Conservation (phyloP, 2,329 filamentous ascomycete genomes). For the Aspergillus proliferans region DNA sequence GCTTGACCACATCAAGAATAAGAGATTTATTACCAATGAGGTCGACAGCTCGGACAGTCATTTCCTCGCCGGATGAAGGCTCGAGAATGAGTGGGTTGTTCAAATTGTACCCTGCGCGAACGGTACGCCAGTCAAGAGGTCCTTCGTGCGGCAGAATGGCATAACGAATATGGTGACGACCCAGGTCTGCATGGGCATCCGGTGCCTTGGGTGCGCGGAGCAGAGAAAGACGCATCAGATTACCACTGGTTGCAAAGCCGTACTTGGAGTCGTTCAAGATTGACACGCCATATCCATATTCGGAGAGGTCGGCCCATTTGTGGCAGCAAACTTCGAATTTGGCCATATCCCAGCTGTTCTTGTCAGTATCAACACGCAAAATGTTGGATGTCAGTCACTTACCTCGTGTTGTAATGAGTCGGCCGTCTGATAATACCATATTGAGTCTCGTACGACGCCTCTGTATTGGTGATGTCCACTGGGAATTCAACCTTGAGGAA, state of each 20-base stretch:
- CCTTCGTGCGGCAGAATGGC: slow-evolving; percentile 82
- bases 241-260: slow-evolving; percentile 85
- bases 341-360: slow-evolving; percentile 78
- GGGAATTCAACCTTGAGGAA: slow-evolving; percentile 99
- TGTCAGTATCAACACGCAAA: slow-evolving; percentile 15
- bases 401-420: slow-evolving; percentile 94
- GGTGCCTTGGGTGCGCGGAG: slow-evolving; percentile 86
- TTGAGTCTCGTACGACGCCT: slow-evolving; percentile 92
- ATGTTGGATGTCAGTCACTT: slow-evolving; percentile 20
- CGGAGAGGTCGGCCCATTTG: slow-evolving; percentile 86
- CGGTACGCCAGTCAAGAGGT: slow-evolving; percentile 62
- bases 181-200: slow-evolving; percentile 92
- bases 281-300: slow-evolving; percentile 81
- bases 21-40: slow-evolving; percentile 63
- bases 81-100: slow-evolving; percentile 69
- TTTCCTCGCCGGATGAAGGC: slow-evolving; percentile 24
- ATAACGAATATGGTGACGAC: slow-evolving; percentile 77
- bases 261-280: slow-evolving; percentile 96
- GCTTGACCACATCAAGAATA: slow-evolving; percentile 83
- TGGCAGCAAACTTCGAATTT: slow-evolving; percentile 97
- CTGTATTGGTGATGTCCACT: slow-evolving; percentile 80
- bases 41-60: slow-evolving; percentile 51
- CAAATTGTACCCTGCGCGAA: slow-evolving; percentile 82
- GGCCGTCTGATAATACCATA: slow-evolving; percentile 83
- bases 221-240: slow-evolving; percentile 80